These are phyloP conservation scores for Bertia moriformis DNA, from an alignment of 2,329 filamentous ascomycete species.

Conservation along the genomic window DNA sequence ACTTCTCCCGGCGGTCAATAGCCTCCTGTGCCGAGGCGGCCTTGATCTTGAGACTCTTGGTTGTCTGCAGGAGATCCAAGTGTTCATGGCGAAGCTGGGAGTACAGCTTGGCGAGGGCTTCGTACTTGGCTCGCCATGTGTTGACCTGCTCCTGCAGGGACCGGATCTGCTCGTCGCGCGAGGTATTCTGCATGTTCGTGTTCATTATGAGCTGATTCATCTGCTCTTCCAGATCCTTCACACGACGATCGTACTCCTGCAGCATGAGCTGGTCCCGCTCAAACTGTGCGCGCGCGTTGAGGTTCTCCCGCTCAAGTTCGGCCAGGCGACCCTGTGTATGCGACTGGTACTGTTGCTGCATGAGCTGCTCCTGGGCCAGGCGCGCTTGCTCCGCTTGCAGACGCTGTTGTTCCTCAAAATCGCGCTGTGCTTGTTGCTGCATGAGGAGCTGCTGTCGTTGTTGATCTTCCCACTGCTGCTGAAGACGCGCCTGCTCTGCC, in stretches of 20 bases:
- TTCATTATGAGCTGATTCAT: conserved; percentile 69
- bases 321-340: conserved; percentile 93
- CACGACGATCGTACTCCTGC: conserved; percentile 86
- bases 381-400: conserved; percentile 77
- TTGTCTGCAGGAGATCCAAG: conserved; percentile 85
- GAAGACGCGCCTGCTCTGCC: conserved; percentile 76
- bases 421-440: conserved; percentile 70
- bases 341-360: conserved; percentile 77
- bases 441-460: conserved; percentile 70
- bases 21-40: conserved; percentile 93
- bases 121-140: conserved; percentile 94
- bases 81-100: conserved; percentile 92
- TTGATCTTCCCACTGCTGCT: conserved; percentile 73
- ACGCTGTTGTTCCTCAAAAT: conserved; percentile 95
- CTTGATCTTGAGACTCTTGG: conserved; percentile 91
- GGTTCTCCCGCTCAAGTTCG: conserved; percentile 85
- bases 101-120: conserved; percentile 89
- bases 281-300: conserved; percentile 87
- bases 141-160: conserved; percentile 93
- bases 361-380: conserved; percentile 75
- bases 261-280: conserved; percentile 95
- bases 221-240: conserved; percentile 84
- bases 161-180: conserved; percentile 86
- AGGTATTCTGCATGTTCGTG: conserved; percentile 69
- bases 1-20: conserved; percentile 83